A percentile compares a stretch with the other conserved stretches of the same genome.
Conservation (phyloP, 495 filamentous ascomycete genomes). For the Hypomontagnella monticulosa region DNA sequence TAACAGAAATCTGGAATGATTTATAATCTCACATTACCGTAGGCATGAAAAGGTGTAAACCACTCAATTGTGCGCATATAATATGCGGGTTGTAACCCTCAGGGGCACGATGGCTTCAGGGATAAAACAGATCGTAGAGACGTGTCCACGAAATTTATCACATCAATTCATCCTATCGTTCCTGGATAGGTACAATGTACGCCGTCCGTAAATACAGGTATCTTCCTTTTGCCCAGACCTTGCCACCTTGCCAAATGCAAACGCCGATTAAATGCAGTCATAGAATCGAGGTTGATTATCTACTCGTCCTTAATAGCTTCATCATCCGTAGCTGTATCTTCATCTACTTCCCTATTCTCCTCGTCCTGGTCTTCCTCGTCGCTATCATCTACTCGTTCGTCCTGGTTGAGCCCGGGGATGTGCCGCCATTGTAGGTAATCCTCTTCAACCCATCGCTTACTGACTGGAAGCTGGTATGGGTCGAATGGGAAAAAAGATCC, state of each 20-base stretch:
- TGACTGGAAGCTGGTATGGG: slow-evolving; percentile 86
- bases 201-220: slow-evolving; percentile 34
- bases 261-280: slow-evolving; percentile 35
- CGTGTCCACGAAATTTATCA: slow-evolving; percentile 1
- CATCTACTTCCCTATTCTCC: slow-evolving; percentile 64
- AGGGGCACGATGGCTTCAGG: background rate
- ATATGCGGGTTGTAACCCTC: background rate
- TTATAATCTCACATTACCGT: background rate
- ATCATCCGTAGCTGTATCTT: slow-evolving; percentile 60
- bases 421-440: slow-evolving; percentile 88
- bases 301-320: slow-evolving; percentile 49
- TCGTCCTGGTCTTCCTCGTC: slow-evolving; percentile 53
- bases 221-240: slow-evolving; percentile 21
- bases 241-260: slow-evolving; percentile 17
- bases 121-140: background rate
- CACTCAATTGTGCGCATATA: background rate
- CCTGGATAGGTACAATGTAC: background rate
- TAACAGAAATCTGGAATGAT: background rate
- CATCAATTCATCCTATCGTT: slow-evolving; percentile 6
- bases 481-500: slow-evolving; percentile 98
- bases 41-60: background rate
- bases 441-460: slow-evolving; percentile 82
- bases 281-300: slow-evolving; percentile 15
- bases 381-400: slow-evolving; percentile 60
- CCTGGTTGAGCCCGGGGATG: slow-evolving; percentile 71